Evolutionary conservation across 2,329 filamentous ascomycete species (phyloP), one percentile per base, ranked within the genome.

Genomic region (Calonectria hawksworthii): DNA sequence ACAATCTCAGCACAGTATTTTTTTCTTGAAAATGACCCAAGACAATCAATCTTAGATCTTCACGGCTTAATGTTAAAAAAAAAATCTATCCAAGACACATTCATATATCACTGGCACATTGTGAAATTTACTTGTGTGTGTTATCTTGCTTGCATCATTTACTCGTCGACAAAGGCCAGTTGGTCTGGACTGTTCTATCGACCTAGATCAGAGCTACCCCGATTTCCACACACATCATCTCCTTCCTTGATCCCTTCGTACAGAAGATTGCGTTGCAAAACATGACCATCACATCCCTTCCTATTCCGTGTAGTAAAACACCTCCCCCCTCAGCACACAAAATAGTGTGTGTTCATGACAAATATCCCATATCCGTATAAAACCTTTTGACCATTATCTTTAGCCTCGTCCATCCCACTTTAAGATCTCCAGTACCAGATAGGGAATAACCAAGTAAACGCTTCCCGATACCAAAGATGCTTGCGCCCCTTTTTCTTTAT

Each of bases 211-310:
- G 64, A 67, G 26, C 26, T 47, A 66, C 56, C 63, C 52, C 41
- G 50, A 44, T 64, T 56, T 32, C 56, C 56, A 72, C 51, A 69
- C 50, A 69, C 51, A 69, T 38, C 36, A 16, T 44, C 38, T 8
- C n/a, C 59, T 8, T 28, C 59, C 26, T 54, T 23, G 34, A 47
- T 41, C 51, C 56, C 52, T 44, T 41, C 30, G 56, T 36, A 28
- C 47, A 66, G 68, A 72, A 69, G 70, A 74, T 74, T 66, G 74
- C 73, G 41, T 72, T 72, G 68, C 74, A 75, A 68, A 69, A 66
- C 64, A 74, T 74, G 67, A 74, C 38, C 74, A 41, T 56, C 59
- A 66, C 72, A 52, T 77, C 75, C 63, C 70, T 74, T 73, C 70
- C 38, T 11, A 28, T 38, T 9, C 26, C 51, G 8, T 47, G 44